phyloP scores from a whole-genome alignment of 495 filamentous ascomycete species.

The Halenospora varia region DNA sequence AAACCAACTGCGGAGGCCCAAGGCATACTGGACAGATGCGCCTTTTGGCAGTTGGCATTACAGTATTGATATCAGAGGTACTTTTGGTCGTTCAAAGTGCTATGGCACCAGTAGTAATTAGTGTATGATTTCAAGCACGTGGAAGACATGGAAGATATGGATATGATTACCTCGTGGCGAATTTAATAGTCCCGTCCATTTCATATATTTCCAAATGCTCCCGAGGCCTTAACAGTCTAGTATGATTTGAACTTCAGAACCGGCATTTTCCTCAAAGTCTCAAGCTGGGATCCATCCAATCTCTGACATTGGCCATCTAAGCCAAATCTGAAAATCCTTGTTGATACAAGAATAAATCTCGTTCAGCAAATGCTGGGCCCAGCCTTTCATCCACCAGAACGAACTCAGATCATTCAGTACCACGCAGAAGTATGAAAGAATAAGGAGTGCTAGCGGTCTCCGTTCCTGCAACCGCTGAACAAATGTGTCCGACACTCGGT shows the following conservation, averaged over 20 bases:
- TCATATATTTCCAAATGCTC: too few relatives aligned
- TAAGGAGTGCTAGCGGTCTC: slow-evolving; percentile 33
- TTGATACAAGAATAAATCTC: slow-evolving; percentile 32
- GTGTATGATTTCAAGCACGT: too few relatives aligned
- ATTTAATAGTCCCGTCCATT: too few relatives aligned
- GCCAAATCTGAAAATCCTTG: slow-evolving; percentile 32
- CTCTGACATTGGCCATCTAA: slow-evolving; percentile 39
- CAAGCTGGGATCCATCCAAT: slow-evolving; percentile 37
- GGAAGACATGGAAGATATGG: too few relatives aligned
- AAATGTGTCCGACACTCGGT: slow-evolving; percentile 29
- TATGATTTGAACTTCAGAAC: too few relatives aligned
- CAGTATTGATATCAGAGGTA: slow-evolving; percentile 6
- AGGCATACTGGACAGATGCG: not conserved
- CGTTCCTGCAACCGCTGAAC: slow-evolving; percentile 27
- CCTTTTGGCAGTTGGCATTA: not conserved
- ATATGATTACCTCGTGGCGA: too few relatives aligned
- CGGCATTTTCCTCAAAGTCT: too few relatives aligned
- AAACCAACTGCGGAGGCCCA: not conserved
- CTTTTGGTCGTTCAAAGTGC: too few relatives aligned
- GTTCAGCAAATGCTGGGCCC: slow-evolving; percentile 31
- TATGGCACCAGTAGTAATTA: too few relatives aligned
- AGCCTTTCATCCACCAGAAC: slow-evolving; percentile 38
- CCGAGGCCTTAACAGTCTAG: too few relatives aligned
- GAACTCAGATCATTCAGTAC: slow-evolving; percentile 31
- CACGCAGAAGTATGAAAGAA: slow-evolving; percentile 38